Evolutionary conservation across 129 eudicot genomes (phyloP).

Genomic region (Apium graveolens): DNA sequence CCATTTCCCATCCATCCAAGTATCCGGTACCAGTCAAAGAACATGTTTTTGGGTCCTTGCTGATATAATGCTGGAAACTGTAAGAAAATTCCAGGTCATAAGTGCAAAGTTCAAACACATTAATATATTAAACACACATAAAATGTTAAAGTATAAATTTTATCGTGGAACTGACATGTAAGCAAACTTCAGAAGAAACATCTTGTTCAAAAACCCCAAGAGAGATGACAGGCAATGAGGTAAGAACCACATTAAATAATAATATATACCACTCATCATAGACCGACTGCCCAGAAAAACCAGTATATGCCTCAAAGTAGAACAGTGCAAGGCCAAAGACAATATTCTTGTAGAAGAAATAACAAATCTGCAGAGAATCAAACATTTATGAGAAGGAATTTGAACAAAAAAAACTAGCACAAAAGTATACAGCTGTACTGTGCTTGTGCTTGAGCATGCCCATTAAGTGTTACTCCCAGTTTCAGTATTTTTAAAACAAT

Average conservation of each 20-base stretch:
- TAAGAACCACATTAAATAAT: too few species aligned
- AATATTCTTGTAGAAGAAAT: constrained; percentile 63
- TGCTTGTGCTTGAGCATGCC: background rate
- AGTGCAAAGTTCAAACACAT: too few species aligned
- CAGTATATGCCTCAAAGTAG: constrained; percentile 37
- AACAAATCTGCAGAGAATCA: constrained; percentile 29
- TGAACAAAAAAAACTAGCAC: background rate
- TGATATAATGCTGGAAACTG: too few species aligned
- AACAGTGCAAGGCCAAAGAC: constrained; percentile 52
- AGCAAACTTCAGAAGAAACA: too few species aligned
- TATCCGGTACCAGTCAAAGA: constrained; percentile 49
- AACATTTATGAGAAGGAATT: background rate
- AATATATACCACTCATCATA: too few species aligned
- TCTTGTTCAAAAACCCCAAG: too few species aligned
- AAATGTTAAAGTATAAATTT: too few species aligned
- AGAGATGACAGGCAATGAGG: too few species aligned
- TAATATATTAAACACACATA: too few species aligned
- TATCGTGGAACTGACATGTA: too few species aligned
- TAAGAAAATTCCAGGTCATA: too few species aligned
- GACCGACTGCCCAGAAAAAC: constrained; percentile 27
- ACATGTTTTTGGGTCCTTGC: too few species aligned
- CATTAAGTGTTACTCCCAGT: background rate
- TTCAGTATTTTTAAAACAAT: background rate
- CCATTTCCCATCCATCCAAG: constrained; percentile 31
- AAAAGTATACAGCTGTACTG: background rate